Percentiles rank a stretch among this genome's conserved stretches.
Conservation (phyloP, 73 alveolate genomes). For the Paraurostyla sp. region DNA sequence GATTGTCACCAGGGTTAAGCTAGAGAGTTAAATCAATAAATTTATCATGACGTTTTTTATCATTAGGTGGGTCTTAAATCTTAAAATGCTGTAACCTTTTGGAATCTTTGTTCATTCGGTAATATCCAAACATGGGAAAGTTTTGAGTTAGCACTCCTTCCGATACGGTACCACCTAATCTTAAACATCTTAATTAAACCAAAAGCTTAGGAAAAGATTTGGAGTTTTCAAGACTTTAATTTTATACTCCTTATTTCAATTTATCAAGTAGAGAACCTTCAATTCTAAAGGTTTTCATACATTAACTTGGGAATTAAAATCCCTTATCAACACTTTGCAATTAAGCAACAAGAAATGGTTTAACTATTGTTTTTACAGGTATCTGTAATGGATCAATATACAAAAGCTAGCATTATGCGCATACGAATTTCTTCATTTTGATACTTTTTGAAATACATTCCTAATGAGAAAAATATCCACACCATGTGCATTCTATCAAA, state of each 20-base stretch:
- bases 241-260: not conserved
- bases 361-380: slow-evolving; percentile 6
- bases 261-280: not conserved
- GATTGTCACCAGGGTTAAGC: not conserved
- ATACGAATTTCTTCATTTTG: slow-evolving; percentile 45
- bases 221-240: not conserved
- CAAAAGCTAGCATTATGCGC: slow-evolving; percentile 54
- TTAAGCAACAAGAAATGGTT: slow-evolving; percentile 46
- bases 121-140: slow-evolving; percentile 45
- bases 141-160: slow-evolving; percentile 37
- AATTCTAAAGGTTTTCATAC: not conserved
- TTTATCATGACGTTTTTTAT: slow-evolving; percentile 50
- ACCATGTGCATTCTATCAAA: not conserved
- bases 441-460: slow-evolving; percentile 30
- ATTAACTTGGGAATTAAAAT: not conserved
- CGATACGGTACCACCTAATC: slow-evolving; percentile 12
- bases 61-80: slow-evolving; percentile 51
- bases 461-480: not conserved
- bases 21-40: not conserved
- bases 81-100: not conserved
- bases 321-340: not conserved
- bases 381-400: slow-evolving; percentile 46
- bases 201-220: not conserved
- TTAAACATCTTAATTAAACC: slow-evolving; percentile 51
- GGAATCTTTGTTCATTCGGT: not conserved